These are phyloP conservation scores for Chlorella sp. DNA, from an alignment of 139 green algal species.

Conservation along the genomic window DNA sequence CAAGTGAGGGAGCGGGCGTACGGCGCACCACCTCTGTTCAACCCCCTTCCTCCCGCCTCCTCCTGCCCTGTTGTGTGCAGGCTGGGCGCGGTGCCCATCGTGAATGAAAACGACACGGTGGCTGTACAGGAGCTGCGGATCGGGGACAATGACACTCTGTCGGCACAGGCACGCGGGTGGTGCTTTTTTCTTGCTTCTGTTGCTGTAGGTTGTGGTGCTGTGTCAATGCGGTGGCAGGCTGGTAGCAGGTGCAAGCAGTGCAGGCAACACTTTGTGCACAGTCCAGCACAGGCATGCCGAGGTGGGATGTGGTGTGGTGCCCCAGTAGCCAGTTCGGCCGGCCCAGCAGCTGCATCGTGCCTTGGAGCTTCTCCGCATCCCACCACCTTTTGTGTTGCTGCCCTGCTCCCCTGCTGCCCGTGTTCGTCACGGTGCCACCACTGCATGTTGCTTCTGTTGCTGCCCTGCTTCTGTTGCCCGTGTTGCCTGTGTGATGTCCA, in stretches of 20 bases:
- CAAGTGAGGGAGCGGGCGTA: no score
- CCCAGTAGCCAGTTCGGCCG: neutral
- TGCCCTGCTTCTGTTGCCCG: no score
- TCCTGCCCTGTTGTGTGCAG: neutral
- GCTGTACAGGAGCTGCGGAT: constrained; percentile 89
- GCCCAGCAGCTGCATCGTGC: neutral
- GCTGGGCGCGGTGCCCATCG: constrained; percentile 78
- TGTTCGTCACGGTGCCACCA: no score
- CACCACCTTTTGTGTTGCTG: no score
- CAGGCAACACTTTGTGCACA: neutral
- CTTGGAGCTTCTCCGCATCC: neutral
- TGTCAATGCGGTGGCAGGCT: neutral
- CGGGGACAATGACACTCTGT: constrained; percentile 97
- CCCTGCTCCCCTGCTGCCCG: no score
- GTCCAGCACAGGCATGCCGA: neutral
- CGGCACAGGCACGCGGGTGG: constrained; percentile 67
- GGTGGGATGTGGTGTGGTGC: neutral
- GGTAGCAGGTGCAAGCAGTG: no score
- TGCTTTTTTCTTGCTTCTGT: no score
- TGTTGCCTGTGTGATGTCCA: no score
- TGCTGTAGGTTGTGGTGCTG: no score
- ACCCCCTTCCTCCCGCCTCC: no score
- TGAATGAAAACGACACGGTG: constrained; percentile 98
- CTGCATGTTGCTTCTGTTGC: no score
- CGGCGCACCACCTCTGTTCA: no score